Conservation (phyloP, 1,139 yeast species). For the Taphrina flavorubra region DNA sequence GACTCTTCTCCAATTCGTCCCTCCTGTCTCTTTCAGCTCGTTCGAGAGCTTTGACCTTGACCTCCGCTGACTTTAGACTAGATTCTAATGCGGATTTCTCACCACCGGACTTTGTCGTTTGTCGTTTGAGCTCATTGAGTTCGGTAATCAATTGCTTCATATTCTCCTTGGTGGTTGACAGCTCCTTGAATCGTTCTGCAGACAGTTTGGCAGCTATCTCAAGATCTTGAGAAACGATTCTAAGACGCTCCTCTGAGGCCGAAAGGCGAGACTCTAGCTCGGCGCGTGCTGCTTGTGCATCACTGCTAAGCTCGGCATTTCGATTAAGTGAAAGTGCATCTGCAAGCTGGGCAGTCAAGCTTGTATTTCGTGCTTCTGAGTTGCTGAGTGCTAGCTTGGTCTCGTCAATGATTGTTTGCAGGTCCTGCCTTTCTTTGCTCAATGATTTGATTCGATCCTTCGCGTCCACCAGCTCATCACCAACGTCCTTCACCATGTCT, state of each 20-base stretch:
- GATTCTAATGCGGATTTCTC: conserved; percentile 48
- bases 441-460: conserved; percentile 54
- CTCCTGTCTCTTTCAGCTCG: conserved; percentile 35
- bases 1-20: conserved; percentile 46
- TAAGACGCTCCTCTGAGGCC: conserved; percentile 23
- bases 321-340: neutral
- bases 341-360: conserved; percentile 12
- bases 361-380: conserved; percentile 1
- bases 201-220: conserved; percentile 44
- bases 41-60: conserved; percentile 40
- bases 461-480: conserved; percentile 72
- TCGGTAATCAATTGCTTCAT: conserved; percentile 21
- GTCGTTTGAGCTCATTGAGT: conserved; percentile 25
- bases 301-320: neutral
- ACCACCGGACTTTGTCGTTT: conserved; percentile 34
- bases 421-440: neutral
- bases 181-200: conserved; percentile 40
- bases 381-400: neutral
- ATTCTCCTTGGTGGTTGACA: conserved; percentile 26
- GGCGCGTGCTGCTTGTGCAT: conserved; percentile 1
- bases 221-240: conserved; percentile 36
- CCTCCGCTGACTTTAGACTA: conserved; percentile 42
- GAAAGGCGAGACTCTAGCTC: conserved; percentile 45
- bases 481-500: conserved; percentile 75
- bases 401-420: neutral